Base-by-base conservation (phyloP, 805 yeast species). In the Jamesozyma piceae region DNA sequence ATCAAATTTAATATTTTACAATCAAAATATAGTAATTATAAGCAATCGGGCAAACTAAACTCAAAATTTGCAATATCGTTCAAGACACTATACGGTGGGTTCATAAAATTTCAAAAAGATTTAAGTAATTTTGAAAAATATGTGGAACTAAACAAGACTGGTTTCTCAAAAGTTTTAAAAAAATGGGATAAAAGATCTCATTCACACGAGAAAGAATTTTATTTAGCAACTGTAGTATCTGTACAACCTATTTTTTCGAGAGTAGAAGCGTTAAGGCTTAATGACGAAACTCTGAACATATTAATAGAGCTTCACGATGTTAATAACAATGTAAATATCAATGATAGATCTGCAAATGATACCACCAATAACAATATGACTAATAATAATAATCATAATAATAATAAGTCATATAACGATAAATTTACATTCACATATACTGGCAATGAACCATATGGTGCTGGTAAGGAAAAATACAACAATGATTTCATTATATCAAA, bases 161-260 rank as follows among this genome's bases (percentile, higher is more conserved):
- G 98, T 13, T 92, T 92, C 63, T 80, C 94, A 19, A 92, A 92
- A 65, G 97, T 87, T 24, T 74, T 92, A 55, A 92, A 92, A 62
- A 92, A 92, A 66, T 92, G 98, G 98, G 98, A 92, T 65, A 92
- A 92, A 64, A 72, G 97, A 48, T 87, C 96, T 19, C 88, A 90
- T 56, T 85, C 95, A 2, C 95, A 86, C 52, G 88, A 96, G 5
- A 88, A 89, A 57, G 98, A 92, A 59, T 71, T 92, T 40, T 92
- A 89, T 59, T 71, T 92, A 38, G 79, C 87, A 26, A 82, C 96
- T 0, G 96, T 96, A 0, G 95, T 92, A 13, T 87, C 86, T 47
- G 95, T 92, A 5, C 98, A 92, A 63, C 97, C 98, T 0, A 94
- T 90, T 11, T 92, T 92, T 66, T 95, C 92, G 56, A 77, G 94